Evolutionary conservation across 768 basidiomycete species (phyloP).

Genomic region (Boletus reticulatus): DNA sequence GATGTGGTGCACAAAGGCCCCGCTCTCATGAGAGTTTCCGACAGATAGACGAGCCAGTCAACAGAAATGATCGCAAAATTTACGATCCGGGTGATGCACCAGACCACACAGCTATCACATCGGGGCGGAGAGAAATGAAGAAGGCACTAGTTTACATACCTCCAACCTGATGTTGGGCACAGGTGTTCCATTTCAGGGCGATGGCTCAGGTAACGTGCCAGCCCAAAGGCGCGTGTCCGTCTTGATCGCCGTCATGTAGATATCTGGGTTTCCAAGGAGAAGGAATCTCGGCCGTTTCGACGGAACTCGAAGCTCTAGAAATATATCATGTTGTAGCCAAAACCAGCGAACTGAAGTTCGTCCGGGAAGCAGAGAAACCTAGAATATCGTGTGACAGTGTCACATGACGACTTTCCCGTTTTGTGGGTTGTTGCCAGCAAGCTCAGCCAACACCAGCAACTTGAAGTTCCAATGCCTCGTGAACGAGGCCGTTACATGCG

Average conservation of each 20-base stretch:
- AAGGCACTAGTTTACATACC: constrained; percentile 10
- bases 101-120: constrained; percentile 20
- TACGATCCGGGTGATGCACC: not conserved
- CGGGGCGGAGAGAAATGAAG: constrained; percentile 7
- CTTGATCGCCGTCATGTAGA: constrained; percentile 25
- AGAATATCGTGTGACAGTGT: not conserved
- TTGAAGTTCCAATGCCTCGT: constrained; percentile 21
- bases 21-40: not conserved
- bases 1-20: not conserved
- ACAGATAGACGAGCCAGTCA: not conserved
- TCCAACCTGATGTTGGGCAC: constrained; percentile 4
- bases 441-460: not conserved
- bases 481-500: constrained; percentile 23
- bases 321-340: not conserved
- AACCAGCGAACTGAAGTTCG: not conserved
- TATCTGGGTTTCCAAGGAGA: constrained; percentile 1
- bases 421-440: no score
- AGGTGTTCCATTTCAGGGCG: constrained; percentile 11
- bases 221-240: constrained; percentile 19
- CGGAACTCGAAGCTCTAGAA: constrained; percentile 1
- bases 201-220: constrained; percentile 9
- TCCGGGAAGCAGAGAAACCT: not conserved
- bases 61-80: not conserved
- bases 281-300: constrained; percentile 11
- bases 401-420: constrained; percentile 12